phyloP scores from a whole-genome alignment of 441 rosid species.

The Euphorbia schlechtendalii region DNA sequence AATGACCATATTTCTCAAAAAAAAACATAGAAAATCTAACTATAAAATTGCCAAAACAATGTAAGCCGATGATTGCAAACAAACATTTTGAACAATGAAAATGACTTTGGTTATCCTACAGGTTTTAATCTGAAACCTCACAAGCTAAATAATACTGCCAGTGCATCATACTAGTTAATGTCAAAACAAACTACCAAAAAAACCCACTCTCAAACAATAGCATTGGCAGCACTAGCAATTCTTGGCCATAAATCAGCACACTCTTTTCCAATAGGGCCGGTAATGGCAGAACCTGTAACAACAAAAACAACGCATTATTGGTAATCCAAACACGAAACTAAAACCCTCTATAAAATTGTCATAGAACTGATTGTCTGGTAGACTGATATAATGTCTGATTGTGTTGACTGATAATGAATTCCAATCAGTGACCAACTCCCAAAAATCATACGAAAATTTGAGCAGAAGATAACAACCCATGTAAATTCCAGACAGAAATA shows the following conservation, averaged over 20 bases:
- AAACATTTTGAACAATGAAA: no score
- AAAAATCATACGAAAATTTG: neutral
- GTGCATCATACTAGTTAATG: neutral
- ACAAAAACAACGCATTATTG: neutral
- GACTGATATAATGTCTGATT: neutral
- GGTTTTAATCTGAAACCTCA: neutral
- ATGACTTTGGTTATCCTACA: neutral
- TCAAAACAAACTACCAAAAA: neutral
- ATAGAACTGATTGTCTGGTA: neutral
- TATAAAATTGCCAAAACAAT: neutral
- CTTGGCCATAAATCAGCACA: constrained; percentile 70
- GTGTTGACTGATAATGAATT: neutral
- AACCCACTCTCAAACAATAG: constrained; percentile 44
- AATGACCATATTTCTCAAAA: no score
- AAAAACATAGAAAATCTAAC: no score
- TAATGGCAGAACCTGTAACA: constrained; percentile 53
- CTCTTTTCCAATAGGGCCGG: constrained; percentile 65
- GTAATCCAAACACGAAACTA: neutral
- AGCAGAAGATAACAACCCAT: neutral
- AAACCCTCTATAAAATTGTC: neutral
- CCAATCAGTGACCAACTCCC: neutral
- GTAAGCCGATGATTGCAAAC: neutral
- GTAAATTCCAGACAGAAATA: neutral
- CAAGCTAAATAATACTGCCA: neutral
- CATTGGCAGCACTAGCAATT: constrained; percentile 86